Base-by-base conservation (phyloP, 768 basidiomycete genomes). In the Trametes cingulata region DNA sequence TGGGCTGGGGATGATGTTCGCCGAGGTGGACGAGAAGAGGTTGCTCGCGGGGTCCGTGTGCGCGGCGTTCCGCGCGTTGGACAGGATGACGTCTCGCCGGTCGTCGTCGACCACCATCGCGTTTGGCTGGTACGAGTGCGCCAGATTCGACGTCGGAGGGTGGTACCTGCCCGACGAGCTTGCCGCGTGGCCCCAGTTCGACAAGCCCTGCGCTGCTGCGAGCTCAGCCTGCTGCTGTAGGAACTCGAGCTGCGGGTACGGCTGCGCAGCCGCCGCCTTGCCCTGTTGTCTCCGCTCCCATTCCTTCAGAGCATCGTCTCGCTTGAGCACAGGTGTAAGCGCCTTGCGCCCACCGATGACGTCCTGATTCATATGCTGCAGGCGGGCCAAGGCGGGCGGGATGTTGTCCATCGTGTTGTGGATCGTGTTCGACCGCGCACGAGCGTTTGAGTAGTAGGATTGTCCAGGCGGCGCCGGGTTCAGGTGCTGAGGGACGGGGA, bases 241-340 rank as follows among this genome's bases (percentile, higher is more conserved):
- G 70, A 84, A 92, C 71, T 96, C 95, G 35, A 98, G 80, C 68
- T 95, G 93, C 6, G 91, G 93, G 68, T 95, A 94, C 24, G 88
- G 87, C 68, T 88, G 85, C 15, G 85, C 83, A n/a, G 85, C 84
- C 13, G 78, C 74, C 1, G 84, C 80, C 67, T 88, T 89, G 17
- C 88, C 91, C 12, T 86, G 76, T 70, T 94, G 91, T 62, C 95
- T 78, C 65, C 94, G 76, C 74, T 98, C 97, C 96, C 96, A 98
- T 75, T 98, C 96, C 42, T 89, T 85, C 79, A 93, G 90, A 43
- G 92, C 90, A 63, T 99, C 96, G 65, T 98, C 96, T 52, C 96
- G 82, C 67, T 96, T 95, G 64, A 98, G 75, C 29, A 97, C 95
- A 2, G 96, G 96, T 14, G 94, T 97, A 72, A 97, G 73, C 20